These are phyloP conservation scores for Clarireedia paspali DNA, from an alignment of 2,329 filamentous ascomycete genomes.

Conservation along the genomic window DNA sequence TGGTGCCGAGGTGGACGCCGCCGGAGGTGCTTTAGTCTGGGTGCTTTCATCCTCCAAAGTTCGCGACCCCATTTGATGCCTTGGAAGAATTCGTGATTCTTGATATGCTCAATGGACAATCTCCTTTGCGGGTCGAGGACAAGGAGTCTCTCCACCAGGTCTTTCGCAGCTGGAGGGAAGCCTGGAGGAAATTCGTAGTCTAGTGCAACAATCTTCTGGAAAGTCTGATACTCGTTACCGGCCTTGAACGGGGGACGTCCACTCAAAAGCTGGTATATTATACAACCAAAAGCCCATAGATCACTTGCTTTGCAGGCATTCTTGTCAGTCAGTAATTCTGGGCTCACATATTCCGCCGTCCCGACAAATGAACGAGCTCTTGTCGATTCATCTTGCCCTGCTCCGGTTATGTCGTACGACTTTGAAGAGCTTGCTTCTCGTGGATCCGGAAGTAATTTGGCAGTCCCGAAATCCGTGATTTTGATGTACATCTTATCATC, in stretches of 20 bases:
- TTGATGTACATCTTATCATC: conserved; percentile 97
- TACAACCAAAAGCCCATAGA: conserved; percentile 97
- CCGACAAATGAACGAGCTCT: conserved; percentile 93
- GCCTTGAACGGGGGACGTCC: conserved; percentile 97
- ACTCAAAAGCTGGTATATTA: conserved; percentile 91
- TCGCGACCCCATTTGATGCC: conserved; percentile 76
- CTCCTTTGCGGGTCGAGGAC: conserved; percentile 81
- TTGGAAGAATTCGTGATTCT: conserved; percentile 92
- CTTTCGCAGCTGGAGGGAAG: conserved; percentile 78
- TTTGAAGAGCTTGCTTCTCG: conserved; percentile 29
- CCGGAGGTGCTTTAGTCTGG: conserved; percentile 56
- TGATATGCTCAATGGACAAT: conserved; percentile 90
- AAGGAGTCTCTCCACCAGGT: conserved; percentile 82
- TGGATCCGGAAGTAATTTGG: conserved; percentile 73
- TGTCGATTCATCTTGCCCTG: conserved; percentile 47
- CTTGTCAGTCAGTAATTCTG: conserved; percentile 93
- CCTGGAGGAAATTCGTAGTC: conserved; percentile 90
- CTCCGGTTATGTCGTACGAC: conserved; percentile 33
- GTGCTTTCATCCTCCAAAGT: conserved; percentile 85
- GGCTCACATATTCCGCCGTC: conserved; percentile 96
- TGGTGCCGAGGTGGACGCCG: conserved; percentile 14
- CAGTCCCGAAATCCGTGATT: conserved; percentile 97
- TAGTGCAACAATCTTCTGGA: conserved; percentile 92
- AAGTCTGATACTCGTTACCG: conserved; percentile 90
- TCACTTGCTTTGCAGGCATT: conserved; percentile 97